A percentile compares a stretch with the other conserved stretches of the same genome.
phyloP scores from a whole-genome alignment of 768 basidiomycete species.

The Scleroderma bovista region DNA sequence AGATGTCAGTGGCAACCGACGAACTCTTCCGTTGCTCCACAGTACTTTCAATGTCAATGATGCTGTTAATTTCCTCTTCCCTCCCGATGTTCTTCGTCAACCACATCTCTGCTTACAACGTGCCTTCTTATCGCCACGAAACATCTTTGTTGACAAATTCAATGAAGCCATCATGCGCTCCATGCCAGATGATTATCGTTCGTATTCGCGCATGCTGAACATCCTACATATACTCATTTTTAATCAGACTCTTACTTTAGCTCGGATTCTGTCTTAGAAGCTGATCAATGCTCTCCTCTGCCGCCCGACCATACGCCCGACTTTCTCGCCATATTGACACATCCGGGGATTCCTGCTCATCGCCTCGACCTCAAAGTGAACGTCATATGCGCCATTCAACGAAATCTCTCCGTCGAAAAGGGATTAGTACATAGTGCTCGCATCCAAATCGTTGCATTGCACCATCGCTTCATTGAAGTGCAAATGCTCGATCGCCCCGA shows the following conservation, averaged over 20 bases:
- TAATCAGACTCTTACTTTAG: constrained; percentile 19
- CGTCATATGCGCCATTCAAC: constrained; percentile 12
- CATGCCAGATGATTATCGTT: too few relatives aligned
- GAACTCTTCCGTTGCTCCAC: constrained; percentile 15
- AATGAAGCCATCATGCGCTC: too few relatives aligned
- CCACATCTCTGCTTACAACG: constrained; percentile 23
- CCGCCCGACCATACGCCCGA: constrained; percentile 17
- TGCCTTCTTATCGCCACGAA: constrained; percentile 35
- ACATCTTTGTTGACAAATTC: constrained; percentile 31
- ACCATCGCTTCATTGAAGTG: constrained; percentile 9
- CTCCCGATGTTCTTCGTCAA: constrained; percentile 16
- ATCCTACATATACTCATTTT: too few relatives aligned
- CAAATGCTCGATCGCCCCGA: neutral
- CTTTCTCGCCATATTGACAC: constrained; percentile 13
- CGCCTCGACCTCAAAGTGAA: neutral
- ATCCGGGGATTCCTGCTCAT: neutral
- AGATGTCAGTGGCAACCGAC: constrained; percentile 20
- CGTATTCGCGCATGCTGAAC: too few relatives aligned
- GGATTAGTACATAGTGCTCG: neutral
- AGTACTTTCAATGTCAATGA: constrained; percentile 7
- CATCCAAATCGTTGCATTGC: neutral
- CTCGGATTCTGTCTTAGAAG: constrained; percentile 20
- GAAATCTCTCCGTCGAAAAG: constrained; percentile 2
- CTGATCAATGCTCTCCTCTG: constrained; percentile 9
- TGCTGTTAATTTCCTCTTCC: constrained; percentile 23